These are phyloP conservation scores for Aspergillus brunneoviolaceus DNA, from an alignment of 2,329 filamentous ascomycete genomes.

Conservation along the genomic window DNA sequence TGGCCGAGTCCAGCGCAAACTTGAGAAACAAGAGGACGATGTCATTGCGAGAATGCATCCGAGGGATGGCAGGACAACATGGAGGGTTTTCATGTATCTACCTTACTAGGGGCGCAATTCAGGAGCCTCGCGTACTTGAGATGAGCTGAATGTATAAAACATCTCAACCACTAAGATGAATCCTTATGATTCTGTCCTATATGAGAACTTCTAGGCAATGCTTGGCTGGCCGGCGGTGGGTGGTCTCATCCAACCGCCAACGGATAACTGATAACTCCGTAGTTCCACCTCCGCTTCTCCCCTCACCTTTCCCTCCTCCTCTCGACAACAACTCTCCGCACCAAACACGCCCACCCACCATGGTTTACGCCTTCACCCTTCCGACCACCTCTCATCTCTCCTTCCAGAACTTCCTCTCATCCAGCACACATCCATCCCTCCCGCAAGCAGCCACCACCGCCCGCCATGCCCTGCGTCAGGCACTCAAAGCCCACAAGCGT, in stretches of 20 bases:
- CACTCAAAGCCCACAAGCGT: conserved; percentile 85
- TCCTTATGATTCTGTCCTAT: background rate
- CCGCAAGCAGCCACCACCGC: conserved; percentile 78
- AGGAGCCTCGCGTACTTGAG: background rate
- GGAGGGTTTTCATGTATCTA: background rate
- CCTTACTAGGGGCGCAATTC: background rate
- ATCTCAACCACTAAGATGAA: background rate
- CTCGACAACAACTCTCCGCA: conserved; percentile 6
- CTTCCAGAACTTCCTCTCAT: conserved; percentile 74
- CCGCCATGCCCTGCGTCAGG: conserved; percentile 77
- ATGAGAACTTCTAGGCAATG: background rate
- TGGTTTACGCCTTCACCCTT: conserved; percentile 87
- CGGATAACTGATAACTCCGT: conserved; percentile 13
- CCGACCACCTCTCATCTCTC: conserved; percentile 87
- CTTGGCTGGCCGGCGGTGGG: conserved; percentile 18
- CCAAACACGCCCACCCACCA: conserved; percentile 40
- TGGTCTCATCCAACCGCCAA: conserved; percentile 19
- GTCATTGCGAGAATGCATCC: background rate
- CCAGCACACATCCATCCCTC: conserved; percentile 83
- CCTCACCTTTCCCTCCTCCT: background rate
- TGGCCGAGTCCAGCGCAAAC: background rate
- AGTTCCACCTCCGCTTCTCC: conserved; percentile 11
- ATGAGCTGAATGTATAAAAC: background rate
- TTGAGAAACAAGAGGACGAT: background rate
- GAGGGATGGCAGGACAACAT: background rate